Percentiles rank a stretch among this genome's conserved stretches.
Evolutionary conservation across 257 asterid genomes (phyloP).

Genomic region (Fraxinus anomala): DNA sequence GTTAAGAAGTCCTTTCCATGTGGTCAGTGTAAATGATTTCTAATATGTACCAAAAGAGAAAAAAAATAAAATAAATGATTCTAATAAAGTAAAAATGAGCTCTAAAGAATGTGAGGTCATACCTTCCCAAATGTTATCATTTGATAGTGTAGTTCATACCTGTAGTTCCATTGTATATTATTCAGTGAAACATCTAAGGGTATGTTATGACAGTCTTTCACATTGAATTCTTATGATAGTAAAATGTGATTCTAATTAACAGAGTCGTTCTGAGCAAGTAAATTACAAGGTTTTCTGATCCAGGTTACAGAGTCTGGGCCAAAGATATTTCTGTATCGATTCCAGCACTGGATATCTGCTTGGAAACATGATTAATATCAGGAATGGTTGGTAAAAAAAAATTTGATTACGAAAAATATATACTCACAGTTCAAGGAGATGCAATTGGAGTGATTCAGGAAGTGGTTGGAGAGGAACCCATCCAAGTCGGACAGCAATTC

Average conservation of each 20-base stretch:
- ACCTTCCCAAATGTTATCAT: conserved; percentile 99
- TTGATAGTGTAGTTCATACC: conserved; percentile 97
- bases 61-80: neutral
- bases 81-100: conserved; percentile 2
- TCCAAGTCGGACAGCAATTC: conserved; percentile 95
- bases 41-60: no score
- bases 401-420: conserved; percentile 18
- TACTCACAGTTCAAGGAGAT: conserved; percentile 95
- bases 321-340: conserved; percentile 88
- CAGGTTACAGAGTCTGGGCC: conserved; percentile 96
- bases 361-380: conserved; percentile 33
- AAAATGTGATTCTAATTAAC: conserved; percentile 26
- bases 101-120: conserved; percentile 25
- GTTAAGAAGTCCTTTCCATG: conserved; percentile 21
- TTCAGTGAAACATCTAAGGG: conserved; percentile 33
- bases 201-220: conserved; percentile 8
- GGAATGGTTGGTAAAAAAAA: conserved; percentile 11
- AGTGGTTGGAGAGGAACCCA: conserved; percentile 99
- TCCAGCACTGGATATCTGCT: conserved; percentile 89
- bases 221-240: neutral
- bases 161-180: conserved; percentile 40
- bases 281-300: conserved; percentile 88
- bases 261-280: conserved; percentile 16
- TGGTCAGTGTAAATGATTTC: conserved; percentile 16
- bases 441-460: conserved; percentile 90